Percentiles rank a stretch among this genome's conserved stretches.
These are phyloP conservation scores for Fragaria ananassa DNA, from an alignment of 306 rosid genomes.

Conservation along the genomic window DNA sequence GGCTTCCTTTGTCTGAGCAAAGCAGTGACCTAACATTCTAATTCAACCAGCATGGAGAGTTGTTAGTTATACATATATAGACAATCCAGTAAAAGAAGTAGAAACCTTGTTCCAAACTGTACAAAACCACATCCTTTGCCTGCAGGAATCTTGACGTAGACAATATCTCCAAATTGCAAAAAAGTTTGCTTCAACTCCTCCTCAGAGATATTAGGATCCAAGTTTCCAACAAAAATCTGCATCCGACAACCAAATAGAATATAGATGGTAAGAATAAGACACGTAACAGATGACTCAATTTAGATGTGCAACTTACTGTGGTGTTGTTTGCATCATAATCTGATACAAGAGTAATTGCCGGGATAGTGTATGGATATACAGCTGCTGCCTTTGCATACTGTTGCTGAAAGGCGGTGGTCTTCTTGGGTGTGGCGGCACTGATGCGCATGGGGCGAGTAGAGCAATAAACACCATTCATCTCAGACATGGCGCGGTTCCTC, in stretches of 20 bases:
- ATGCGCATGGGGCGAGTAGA: slow-evolving; percentile 91
- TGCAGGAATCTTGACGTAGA: slow-evolving; percentile 63
- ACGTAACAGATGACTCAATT: slow-evolving; percentile 4
- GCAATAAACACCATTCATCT: slow-evolving; percentile 89
- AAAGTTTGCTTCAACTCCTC: slow-evolving; percentile 85
- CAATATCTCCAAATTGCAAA: slow-evolving; percentile 75
- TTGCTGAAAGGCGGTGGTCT: slow-evolving; percentile 54
- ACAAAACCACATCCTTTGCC: slow-evolving; percentile 86
- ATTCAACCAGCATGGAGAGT: not conserved
- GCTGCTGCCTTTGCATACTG: slow-evolving; percentile 27
- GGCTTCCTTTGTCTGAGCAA: slow-evolving; percentile 5
- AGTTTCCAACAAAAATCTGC: slow-evolving; percentile 82
- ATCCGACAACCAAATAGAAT: slow-evolving; percentile 3
- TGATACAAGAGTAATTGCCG: slow-evolving; percentile 46
- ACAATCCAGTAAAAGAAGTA: slow-evolving; percentile 8
- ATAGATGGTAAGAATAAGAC: slow-evolving; percentile 21
- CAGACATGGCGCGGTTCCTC: slow-evolving; percentile 86
- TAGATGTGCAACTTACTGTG: slow-evolving; percentile 48
- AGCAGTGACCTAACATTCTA: not conserved
- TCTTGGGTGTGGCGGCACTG: slow-evolving; percentile 86
- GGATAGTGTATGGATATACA: slow-evolving; percentile 59
- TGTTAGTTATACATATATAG: not conserved
- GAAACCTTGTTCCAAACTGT: slow-evolving; percentile 78
- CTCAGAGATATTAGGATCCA: slow-evolving; percentile 74
- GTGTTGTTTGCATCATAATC: slow-evolving; percentile 76